Conservation (phyloP, 306 rosid species). For the Glycyrrhiza uralensis region DNA sequence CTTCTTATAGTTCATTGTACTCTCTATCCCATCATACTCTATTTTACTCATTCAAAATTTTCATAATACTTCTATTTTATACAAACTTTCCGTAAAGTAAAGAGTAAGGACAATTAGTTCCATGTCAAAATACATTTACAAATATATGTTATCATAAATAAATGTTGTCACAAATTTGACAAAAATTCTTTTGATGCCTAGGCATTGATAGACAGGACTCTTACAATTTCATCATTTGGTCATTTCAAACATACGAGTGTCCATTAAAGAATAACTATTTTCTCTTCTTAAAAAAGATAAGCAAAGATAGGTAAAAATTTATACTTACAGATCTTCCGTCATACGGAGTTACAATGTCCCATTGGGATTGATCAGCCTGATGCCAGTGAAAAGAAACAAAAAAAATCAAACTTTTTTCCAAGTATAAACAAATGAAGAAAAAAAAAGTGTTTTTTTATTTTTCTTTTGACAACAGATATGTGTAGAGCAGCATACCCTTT, state of each 20-base stretch:
- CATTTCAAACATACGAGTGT: slow-evolving; percentile 6
- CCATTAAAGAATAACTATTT: not conserved
- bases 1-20: not conserved
- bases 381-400: slow-evolving; percentile 18
- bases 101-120: not conserved
- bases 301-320: not conserved
- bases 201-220: not conserved
- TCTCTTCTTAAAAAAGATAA: not conserved
- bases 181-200: not conserved
- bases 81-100: not conserved
- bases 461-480: not conserved
- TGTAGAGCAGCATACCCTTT: slow-evolving; percentile 53
- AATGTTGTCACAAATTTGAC: not conserved
- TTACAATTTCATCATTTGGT: not conserved
- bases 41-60: not conserved
- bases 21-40: not conserved
- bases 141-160: too few relatives aligned
- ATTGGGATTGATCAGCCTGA: slow-evolving; percentile 53
- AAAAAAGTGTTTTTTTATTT: not conserved
- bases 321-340: slow-evolving; percentile 79
- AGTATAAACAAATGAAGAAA: not conserved
- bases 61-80: not conserved
- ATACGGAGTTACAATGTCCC: slow-evolving; percentile 59
- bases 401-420: slow-evolving; percentile 16
- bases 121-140: not conserved